These are phyloP conservation scores for Fraxinus greggii DNA, from an alignment of 305 asterid species.

Conservation along the genomic window DNA sequence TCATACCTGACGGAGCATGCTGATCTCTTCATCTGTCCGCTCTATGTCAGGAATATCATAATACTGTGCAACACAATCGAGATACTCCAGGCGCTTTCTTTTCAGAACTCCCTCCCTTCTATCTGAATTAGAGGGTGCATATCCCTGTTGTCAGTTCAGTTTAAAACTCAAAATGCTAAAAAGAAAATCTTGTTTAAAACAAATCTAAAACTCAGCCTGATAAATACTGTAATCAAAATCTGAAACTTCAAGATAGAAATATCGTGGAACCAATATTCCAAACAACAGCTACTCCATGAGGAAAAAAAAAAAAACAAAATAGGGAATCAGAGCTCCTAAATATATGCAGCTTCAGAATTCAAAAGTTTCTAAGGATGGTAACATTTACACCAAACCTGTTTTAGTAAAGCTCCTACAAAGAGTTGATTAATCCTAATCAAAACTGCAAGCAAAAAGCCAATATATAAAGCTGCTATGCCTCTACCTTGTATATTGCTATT, in stretches of 20 bases:
- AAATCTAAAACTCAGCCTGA: conserved; percentile 3
- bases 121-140: conserved; percentile 99
- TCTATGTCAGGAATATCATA: conserved; percentile 79
- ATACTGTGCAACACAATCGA: conserved; percentile 85
- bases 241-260: neutral
- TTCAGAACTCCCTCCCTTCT: conserved; percentile 93
- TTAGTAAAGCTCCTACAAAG: neutral
- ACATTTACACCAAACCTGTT: neutral
- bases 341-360: neutral
- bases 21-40: conserved; percentile 92
- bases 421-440: neutral
- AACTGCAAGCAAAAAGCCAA: neutral
- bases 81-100: conserved; percentile 87
- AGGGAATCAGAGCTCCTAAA: neutral
- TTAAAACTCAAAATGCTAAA: conserved; percentile 43
- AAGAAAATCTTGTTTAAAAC: conserved; percentile 16
- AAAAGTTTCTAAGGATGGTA: neutral
- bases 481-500: neutral
- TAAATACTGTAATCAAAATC: neutral
- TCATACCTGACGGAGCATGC: conserved; percentile 91
- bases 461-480: neutral
- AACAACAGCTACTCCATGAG: neutral
- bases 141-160: conserved; percentile 92
- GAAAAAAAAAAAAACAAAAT: too few species aligned
- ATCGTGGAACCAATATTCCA: neutral